Conservation (phyloP, 768 basidiomycete genomes). For the Boletus coccyginus region DNA sequence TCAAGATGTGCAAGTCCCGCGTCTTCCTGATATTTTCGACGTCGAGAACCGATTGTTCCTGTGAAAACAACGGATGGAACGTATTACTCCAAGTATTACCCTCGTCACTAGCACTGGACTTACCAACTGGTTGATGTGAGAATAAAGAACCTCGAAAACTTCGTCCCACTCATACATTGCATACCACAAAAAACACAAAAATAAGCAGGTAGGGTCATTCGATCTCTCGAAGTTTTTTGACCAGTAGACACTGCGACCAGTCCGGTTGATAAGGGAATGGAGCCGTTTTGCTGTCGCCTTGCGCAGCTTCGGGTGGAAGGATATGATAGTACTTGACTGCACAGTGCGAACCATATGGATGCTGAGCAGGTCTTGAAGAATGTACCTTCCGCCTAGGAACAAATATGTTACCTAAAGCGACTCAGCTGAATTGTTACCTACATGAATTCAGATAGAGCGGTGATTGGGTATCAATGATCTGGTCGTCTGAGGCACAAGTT, state of each 20-base stretch:
- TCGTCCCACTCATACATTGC: slow-evolving; percentile 64
- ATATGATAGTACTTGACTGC: slow-evolving; percentile 22
- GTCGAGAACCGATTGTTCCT: slow-evolving; percentile 47
- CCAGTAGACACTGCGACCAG: slow-evolving; percentile 34
- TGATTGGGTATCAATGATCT: slow-evolving; percentile 51
- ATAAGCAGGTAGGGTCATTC: slow-evolving; percentile 53
- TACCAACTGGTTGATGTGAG: slow-evolving; percentile 51
- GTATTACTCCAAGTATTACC: background rate
- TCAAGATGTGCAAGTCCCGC: slow-evolving; percentile 52
- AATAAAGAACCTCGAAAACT: slow-evolving; percentile 48
- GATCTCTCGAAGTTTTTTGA: slow-evolving; percentile 21
- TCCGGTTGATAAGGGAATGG: slow-evolving; percentile 28
- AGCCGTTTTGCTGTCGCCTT: slow-evolving; percentile 23
- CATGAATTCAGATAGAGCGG: slow-evolving; percentile 38
- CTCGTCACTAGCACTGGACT: slow-evolving; percentile 4
- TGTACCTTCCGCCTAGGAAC: slow-evolving; percentile 15
- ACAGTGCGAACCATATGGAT: slow-evolving; percentile 47
- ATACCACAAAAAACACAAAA: slow-evolving; percentile 56
- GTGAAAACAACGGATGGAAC: background rate
- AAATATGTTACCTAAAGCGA: background rate
- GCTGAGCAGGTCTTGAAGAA: slow-evolving; percentile 47
- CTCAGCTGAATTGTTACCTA: slow-evolving; percentile 19
- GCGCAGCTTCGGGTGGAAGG: slow-evolving; percentile 29
- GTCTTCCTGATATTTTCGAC: slow-evolving; percentile 44
- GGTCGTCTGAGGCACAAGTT: slow-evolving; percentile 11